Conservation (phyloP, 805 yeast genomes). For the Danielia oregonensis region DNA sequence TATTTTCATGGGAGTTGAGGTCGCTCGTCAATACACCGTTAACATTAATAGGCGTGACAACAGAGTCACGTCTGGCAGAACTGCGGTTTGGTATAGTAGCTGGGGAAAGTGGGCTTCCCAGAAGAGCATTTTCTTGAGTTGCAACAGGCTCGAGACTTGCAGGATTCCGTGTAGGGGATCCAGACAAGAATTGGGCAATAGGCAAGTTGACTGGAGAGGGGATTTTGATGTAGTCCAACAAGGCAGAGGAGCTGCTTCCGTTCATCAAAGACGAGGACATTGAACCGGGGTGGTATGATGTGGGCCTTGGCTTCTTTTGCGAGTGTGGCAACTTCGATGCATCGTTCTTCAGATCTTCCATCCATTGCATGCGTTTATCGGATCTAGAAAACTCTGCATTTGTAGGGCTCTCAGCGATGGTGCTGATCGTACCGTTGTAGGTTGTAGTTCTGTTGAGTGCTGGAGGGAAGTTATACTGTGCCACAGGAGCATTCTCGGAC, state of each 20-base stretch:
- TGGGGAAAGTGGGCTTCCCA: constrained; percentile 13
- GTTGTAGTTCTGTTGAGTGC: constrained; percentile 24
- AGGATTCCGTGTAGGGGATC: constrained; percentile 35
- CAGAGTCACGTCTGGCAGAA: constrained; percentile 24
- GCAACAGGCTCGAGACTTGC: constrained; percentile 24
- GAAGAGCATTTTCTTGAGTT: constrained; percentile 17
- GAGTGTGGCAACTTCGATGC: constrained; percentile 40
- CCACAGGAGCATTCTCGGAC: neutral
- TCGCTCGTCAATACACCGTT: constrained; percentile 38
- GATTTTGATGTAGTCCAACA: constrained; percentile 32
- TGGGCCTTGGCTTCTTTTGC: constrained; percentile 69
- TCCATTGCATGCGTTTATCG: constrained; percentile 13
- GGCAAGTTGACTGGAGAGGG: constrained; percentile 31
- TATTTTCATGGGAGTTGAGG: constrained; percentile 23
- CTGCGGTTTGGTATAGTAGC: constrained; percentile 9
- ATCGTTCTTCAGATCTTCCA: constrained; percentile 1
- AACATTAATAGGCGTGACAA: constrained; percentile 41
- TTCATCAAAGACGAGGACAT: constrained; percentile 25
- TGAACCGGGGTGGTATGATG: constrained; percentile 75
- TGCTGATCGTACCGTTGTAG: constrained; percentile 37
- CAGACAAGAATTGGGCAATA: constrained; percentile 33
- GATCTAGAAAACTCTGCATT: constrained; percentile 8
- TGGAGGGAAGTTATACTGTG: constrained; percentile 1
- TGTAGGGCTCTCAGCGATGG: constrained; percentile 46
- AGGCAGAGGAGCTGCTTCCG: constrained; percentile 10